Base-by-base conservation (phyloP, 2,329 filamentous ascomycete genomes). In the Phaeophleospora eucalypticola region DNA sequence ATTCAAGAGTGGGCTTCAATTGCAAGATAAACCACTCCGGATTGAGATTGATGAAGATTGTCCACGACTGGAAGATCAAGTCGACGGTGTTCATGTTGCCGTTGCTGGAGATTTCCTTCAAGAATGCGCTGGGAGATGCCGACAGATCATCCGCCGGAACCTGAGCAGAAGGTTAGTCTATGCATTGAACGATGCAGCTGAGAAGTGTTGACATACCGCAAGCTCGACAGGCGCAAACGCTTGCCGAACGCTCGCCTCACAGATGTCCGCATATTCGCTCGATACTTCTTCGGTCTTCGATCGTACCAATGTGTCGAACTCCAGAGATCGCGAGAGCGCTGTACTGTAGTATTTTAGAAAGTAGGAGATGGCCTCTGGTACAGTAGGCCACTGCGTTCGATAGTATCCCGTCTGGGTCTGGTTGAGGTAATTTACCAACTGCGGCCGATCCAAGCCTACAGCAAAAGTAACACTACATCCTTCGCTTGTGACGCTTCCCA, bases 71-170 rank as follows among this genome's bases (percentile, higher is more conserved):
- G 44, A 58, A 65, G 46, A 65, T 64, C 10, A 65, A 53, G 43
- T 65, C 61, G 2, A 63, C 55, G 1, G 63, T 65, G 21, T 65
- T 61, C 38, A 62, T 51, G 24, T 65, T 64, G 4, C 63, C 61
- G 36, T 65, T 57, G 15, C 54, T 59, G 0, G 75, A 78, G 7
- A 81, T 80, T 50, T 81, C 78, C 58, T 81, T 81, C 43, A 81
- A 62, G 59, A 81, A 81, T 2, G 70, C 52, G 9, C 47, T 53
- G 9, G 57, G 55, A 12, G 46, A 32, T 12, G 56, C 54, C 8
- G 32, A 36, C 18, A 53, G 48, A 29, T 60, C 43, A 12, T 54
- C 35, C 14, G 37, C 37, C 2, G 58, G 58, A 2, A 60, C 51
- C 53, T 56, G n/a, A 4, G 3, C 16, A n/a, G 18, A 39, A 16